Evolutionary conservation across 495 filamentous ascomycete species (phyloP).

Genomic region (Podospora pseudocomata): DNA sequence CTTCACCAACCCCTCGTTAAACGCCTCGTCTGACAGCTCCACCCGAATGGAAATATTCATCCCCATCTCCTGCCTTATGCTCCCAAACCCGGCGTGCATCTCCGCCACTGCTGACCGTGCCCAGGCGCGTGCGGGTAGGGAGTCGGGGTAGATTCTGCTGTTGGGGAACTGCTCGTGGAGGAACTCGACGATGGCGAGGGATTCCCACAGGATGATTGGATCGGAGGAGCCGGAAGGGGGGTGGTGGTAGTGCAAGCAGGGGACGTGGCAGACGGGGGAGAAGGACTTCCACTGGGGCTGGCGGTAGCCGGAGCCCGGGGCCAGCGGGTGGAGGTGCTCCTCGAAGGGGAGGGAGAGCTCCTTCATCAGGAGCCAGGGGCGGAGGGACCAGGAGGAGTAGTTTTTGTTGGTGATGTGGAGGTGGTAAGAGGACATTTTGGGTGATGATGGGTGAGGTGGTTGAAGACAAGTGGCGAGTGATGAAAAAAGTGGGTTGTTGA

Average conservation of each 20-base stretch:
- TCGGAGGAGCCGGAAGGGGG: neutral
- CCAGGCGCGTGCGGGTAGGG: slow-evolving; percentile 43
- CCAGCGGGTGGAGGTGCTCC: slow-evolving; percentile 23
- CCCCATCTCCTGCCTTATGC: slow-evolving; percentile 41
- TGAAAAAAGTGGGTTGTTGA: no score
- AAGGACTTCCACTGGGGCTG: slow-evolving; percentile 27
- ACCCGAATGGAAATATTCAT: slow-evolving; percentile 47
- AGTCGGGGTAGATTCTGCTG: slow-evolving; percentile 45
- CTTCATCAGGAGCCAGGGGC: slow-evolving; percentile 34
- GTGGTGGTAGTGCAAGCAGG: slow-evolving; percentile 28
- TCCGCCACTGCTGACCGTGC: slow-evolving; percentile 50
- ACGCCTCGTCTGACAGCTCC: slow-evolving; percentile 20
- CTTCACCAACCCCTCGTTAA: slow-evolving; percentile 22
- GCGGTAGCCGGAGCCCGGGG: slow-evolving; percentile 13
- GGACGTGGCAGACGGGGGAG: slow-evolving; percentile 34
- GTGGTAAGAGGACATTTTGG: slow-evolving; percentile 9
- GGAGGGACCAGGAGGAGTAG: slow-evolving; percentile 38
- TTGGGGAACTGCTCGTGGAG: slow-evolving; percentile 48
- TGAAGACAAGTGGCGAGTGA: no score
- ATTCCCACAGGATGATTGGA: slow-evolving; percentile 41
- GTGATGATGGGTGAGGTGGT: no score
- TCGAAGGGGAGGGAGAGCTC: slow-evolving; percentile 30
- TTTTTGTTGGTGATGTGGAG: slow-evolving; percentile 37
- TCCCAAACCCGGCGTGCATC: slow-evolving; percentile 54
- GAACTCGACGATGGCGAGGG: slow-evolving; percentile 53